phyloP scores from a whole-genome alignment of 306 rosid genomes.

The Gillenia trifoliata region DNA sequence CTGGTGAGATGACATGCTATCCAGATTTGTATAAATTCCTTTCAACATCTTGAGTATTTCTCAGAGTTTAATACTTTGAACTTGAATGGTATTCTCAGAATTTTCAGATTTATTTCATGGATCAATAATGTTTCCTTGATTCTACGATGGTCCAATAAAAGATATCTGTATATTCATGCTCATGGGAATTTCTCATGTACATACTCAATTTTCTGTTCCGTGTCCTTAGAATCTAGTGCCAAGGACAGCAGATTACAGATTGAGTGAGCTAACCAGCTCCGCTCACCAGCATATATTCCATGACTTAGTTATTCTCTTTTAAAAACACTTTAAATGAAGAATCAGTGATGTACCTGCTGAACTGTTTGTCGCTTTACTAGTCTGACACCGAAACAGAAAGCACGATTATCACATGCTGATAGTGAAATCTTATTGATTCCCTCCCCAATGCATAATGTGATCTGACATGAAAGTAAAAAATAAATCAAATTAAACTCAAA shows the following conservation, averaged over 20 bases:
- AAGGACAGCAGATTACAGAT: neutral
- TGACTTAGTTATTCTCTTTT: neutral
- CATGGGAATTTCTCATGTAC: neutral
- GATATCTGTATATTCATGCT: neutral
- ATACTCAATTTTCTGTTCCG: neutral
- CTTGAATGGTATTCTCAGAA: neutral
- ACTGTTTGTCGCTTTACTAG: constrained; percentile 67
- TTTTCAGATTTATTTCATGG: neutral
- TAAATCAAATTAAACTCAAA: neutral
- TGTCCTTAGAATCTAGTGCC: neutral
- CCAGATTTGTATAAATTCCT: neutral
- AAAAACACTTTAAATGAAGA: neutral
- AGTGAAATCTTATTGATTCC: constrained; percentile 81
- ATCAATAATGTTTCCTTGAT: neutral
- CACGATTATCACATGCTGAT: constrained; percentile 80
- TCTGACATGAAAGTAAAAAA: constrained; percentile 44
- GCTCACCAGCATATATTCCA: neutral
- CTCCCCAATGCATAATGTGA: constrained; percentile 58
- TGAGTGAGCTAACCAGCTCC: neutral
- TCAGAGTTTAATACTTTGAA: neutral
- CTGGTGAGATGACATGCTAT: neutral
- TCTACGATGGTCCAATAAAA: neutral
- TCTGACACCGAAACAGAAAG: constrained; percentile 91
- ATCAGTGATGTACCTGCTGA: constrained; percentile 60
- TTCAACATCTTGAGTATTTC: constrained; percentile 1